Conservation (phyloP, 192 early-diverging fungal genomes). For the Phlyctochytrium planicorne region DNA sequence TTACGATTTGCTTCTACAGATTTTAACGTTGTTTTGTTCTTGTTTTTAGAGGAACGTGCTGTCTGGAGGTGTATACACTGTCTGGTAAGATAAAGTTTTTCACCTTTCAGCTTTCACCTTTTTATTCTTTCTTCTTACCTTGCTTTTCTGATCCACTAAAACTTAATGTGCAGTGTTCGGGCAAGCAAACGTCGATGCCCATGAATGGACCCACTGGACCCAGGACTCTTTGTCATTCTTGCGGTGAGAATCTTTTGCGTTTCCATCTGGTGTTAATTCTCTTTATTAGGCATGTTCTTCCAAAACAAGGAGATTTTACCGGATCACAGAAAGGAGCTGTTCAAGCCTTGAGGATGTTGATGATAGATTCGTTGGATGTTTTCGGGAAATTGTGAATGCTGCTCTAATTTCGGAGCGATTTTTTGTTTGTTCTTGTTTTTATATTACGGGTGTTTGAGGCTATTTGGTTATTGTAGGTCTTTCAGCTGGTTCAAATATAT, state of each 20-base stretch:
- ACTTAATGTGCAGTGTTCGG: slow-evolving; percentile 10
- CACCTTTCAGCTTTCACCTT: no score
- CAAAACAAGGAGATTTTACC: slow-evolving; percentile 10
- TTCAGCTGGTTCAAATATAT: no score
- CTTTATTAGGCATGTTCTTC: slow-evolving; percentile 11
- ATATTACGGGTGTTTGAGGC: no score
- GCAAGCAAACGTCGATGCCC: slow-evolving; percentile 19
- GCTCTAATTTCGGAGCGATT: no score
- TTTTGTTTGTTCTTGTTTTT: no score
- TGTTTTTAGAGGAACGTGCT: slow-evolving; percentile 12
- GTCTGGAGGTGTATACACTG: slow-evolving; percentile 20
- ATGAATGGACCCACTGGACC: slow-evolving; percentile 14
- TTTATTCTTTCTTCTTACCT: no score
- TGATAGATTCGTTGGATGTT: no score
- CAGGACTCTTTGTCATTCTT: slow-evolving; percentile 19
- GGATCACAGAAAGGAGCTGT: slow-evolving; percentile 19
- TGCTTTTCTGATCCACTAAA: neutral
- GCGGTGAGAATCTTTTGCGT: slow-evolving; percentile 14
- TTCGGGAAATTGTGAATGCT: slow-evolving; percentile 1
- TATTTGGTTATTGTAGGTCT: no score
- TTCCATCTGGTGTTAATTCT: neutral
- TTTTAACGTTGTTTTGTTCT: no score
- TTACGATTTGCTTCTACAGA: no score
- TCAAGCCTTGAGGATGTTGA: no score
- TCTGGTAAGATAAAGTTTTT: slow-evolving; percentile 11